phyloP scores from a whole-genome alignment of 2,329 filamentous ascomycete species.

The Davidsoniella neocaledoniae region DNA sequence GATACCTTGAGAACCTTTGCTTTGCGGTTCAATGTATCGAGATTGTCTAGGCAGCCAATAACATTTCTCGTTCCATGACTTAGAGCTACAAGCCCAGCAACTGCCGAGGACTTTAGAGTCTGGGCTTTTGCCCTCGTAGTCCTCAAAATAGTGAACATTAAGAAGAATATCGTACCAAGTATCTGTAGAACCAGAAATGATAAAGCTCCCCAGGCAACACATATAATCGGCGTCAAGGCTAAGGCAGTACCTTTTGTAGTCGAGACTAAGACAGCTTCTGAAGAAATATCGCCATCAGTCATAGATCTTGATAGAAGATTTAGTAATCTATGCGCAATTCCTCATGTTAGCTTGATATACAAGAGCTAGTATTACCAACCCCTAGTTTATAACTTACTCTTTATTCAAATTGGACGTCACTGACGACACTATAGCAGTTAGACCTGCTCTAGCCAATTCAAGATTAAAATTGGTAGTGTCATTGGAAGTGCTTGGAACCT shows the following conservation, averaged over 20 bases:
- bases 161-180: constrained; percentile 13
- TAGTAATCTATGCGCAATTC: too few relatives aligned
- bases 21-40: constrained; percentile 10
- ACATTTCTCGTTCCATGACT: constrained; percentile 9
- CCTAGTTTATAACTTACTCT: too few relatives aligned
- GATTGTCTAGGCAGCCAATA: constrained; percentile 12
- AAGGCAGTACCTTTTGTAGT: constrained; percentile 14
- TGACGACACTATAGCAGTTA: too few relatives aligned
- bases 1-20: constrained; percentile 12
- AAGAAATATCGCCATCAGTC: too few relatives aligned
- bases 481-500: too few relatives aligned
- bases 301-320: too few relatives aligned
- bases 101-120: constrained; percentile 17
- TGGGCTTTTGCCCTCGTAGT: constrained; percentile 15
- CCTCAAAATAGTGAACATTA: constrained; percentile 16
- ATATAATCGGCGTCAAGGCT: constrained; percentile 14
- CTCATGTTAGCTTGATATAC: too few relatives aligned
- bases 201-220: constrained; percentile 17
- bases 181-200: constrained; percentile 16
- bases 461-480: too few relatives aligned
- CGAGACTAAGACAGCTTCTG: constrained; percentile 4
- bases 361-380: too few relatives aligned
- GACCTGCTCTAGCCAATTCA: too few relatives aligned
- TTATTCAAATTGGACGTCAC: too few relatives aligned
- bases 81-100: constrained; percentile 17